Evolutionary conservation across 2,329 filamentous ascomycete genomes (phyloP).

Genomic region (Samsoniella hepiali): DNA sequence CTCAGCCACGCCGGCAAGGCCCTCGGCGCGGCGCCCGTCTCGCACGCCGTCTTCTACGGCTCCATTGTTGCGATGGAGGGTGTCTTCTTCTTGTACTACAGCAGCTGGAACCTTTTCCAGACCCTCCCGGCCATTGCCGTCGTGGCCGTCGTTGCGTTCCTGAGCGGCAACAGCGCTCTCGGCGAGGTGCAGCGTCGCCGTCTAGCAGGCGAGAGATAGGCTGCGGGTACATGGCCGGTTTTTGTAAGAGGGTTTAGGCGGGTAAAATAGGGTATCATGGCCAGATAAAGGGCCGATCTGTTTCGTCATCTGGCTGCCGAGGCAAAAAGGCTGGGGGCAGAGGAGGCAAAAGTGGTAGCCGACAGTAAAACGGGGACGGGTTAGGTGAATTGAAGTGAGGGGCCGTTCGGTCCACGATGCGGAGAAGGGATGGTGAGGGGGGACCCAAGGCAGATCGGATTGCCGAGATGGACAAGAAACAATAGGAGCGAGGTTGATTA

Average conservation of each 20-base stretch:
- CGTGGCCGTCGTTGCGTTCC: constrained; percentile 68
- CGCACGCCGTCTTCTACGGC: constrained; percentile 81
- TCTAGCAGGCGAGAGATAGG: constrained; percentile 65
- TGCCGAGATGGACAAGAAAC: not conserved
- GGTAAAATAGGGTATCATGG: not conserved
- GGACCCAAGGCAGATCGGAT: not conserved
- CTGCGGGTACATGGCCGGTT: not conserved
- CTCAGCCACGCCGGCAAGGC: constrained; percentile 73
- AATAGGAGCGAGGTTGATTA: not conserved
- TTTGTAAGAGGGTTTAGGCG: not conserved
- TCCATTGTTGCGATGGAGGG: constrained; percentile 85
- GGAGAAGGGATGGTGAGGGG: constrained; percentile 8
- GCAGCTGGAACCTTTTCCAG: constrained; percentile 87
- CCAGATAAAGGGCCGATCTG: not conserved
- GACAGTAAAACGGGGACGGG: constrained; percentile 16
- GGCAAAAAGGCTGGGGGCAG: not conserved
- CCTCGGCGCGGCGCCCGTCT: constrained; percentile 69
- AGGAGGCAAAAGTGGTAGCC: constrained; percentile 7
- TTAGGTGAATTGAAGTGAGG: constrained; percentile 11
- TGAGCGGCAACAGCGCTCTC: constrained; percentile 86
- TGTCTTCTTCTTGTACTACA: constrained; percentile 94
- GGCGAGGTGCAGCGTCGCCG: constrained; percentile 89
- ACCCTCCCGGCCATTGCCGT: constrained; percentile 69
- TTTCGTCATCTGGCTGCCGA: constrained; percentile 1
- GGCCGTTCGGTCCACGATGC: constrained; percentile 2